Evolutionary conservation across 495 filamentous ascomycete species (phyloP).

Genomic region (Lepraria neglecta): DNA sequence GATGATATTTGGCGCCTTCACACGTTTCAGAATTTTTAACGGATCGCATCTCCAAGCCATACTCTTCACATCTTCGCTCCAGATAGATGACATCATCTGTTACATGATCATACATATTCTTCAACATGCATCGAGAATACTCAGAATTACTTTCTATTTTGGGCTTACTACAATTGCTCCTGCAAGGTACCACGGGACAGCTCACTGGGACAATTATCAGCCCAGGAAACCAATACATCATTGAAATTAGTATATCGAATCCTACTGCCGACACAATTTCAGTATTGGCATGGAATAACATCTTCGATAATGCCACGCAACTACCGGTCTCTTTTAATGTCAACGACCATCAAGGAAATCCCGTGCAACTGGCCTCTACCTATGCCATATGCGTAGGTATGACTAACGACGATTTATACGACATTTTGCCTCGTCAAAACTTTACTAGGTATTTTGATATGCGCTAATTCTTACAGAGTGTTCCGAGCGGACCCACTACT

Average conservation of each 20-base stretch:
- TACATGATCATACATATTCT: no score
- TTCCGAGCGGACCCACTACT: constrained; percentile 4
- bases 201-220: constrained; percentile 11
- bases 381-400: constrained; percentile 17
- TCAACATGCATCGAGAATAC: no score
- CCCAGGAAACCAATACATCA: neutral
- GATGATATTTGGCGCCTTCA: no score
- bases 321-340: constrained; percentile 12
- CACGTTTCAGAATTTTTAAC: no score
- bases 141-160: no score
- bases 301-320: constrained; percentile 12
- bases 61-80: no score
- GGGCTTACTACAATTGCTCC: no score
- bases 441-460: constrained; percentile 11
- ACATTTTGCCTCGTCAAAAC: neutral
- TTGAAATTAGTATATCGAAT: constrained; percentile 12
- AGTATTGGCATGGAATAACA: constrained; percentile 16
- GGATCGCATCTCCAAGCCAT: no score
- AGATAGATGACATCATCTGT: no score
- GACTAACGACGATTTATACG: constrained; percentile 16
- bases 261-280: constrained; percentile 16
- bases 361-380: constrained; percentile 6
- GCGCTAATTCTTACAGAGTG: constrained; percentile 9
- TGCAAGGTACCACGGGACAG: no score
- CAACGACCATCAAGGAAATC: constrained; percentile 9